Evolutionary conservation across 2,329 filamentous ascomycete genomes (phyloP), one percentile per base, ranked within the genome.

Genomic region (Plenodomus biglobosus): DNA sequence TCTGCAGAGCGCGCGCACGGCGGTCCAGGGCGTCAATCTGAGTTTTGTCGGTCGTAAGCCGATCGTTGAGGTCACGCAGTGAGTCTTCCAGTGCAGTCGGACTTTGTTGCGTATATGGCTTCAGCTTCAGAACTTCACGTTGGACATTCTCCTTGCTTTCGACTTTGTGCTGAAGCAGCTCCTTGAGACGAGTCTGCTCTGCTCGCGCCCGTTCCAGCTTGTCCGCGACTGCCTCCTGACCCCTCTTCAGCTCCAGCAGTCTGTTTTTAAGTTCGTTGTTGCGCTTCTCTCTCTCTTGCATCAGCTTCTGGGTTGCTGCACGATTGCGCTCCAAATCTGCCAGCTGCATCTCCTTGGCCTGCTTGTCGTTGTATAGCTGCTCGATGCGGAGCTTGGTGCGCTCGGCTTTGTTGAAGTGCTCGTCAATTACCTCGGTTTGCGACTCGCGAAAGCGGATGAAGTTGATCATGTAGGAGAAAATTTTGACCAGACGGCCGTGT

Each of bases 381-480:
- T 97, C 92, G 64, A 97, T 96, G 53, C 88, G 85, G 43, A 86
- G 79, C 74, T 96, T 96, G 1, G 88, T 92, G 50, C 83, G 84
- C 73, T 96, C 90, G 11, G 88, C 84, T 64, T 90, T 92, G 77
- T 96, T 94, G 76, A 94, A 94, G 74, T 97, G 88, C 70, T 95
- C 85, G 69, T 96, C 92, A 56, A 97, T 96, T 22, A 94, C 85
- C 34, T 79, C 78, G 1, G 91, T 95, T 73, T 97, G 92, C 53
- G 87, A 91, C 75, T 96, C 92, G 62, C 94, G 88, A 75, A 97
- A 99, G 44, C 94, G 86, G 59, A 97, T 92, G 73, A 99, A 99
- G 75, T 99, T 99, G 78, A 99, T 99, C 56, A 97, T 83, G 73
- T 96, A 96, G 57, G 90, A 95, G 71, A 99, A 94, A 65, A 97